These are phyloP conservation scores for Lepidium campestre DNA, from an alignment of 441 rosid species.

Conservation along the genomic window DNA sequence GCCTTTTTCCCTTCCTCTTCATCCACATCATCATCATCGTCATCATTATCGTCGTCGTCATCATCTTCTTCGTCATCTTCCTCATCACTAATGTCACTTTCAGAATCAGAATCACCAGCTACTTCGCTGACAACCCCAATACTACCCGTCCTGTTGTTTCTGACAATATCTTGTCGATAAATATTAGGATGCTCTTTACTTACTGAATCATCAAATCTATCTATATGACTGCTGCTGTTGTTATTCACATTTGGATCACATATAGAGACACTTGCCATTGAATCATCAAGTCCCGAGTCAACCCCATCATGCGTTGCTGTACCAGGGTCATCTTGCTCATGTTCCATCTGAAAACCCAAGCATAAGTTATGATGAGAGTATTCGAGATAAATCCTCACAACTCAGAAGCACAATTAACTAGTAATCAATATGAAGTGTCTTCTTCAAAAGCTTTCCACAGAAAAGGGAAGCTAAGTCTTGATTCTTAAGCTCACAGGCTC, in stretches of 20 bases:
- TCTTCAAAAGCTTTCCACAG: not conserved
- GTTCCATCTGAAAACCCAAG: constrained; percentile 54
- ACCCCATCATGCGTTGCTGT: constrained; percentile 21
- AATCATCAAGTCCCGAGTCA: constrained; percentile 23
- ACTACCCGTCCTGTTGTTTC: constrained; percentile 41
- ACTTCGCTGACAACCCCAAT: constrained; percentile 89
- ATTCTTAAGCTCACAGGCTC: too few relatives aligned
- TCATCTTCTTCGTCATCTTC: constrained; percentile 46
- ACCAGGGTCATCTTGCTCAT: constrained; percentile 36
- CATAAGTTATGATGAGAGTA: not conserved
- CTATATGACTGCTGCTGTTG: constrained; percentile 7
- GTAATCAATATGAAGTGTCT: not conserved
- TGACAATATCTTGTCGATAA: constrained; percentile 80
- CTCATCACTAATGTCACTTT: constrained; percentile 58
- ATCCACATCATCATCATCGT: constrained; percentile 28
- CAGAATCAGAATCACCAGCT: constrained; percentile 90
- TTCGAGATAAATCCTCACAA: not conserved
- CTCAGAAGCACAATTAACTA: not conserved
- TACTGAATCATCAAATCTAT: constrained; percentile 25
- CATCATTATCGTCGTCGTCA: constrained; percentile 27
- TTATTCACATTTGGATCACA: constrained; percentile 24
- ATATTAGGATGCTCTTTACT: constrained; percentile 39
- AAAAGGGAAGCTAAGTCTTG: too few relatives aligned
- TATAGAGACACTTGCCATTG: constrained; percentile 19
- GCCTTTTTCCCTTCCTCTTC: constrained; percentile 22